Evolutionary conservation across 2,329 filamentous ascomycete genomes (phyloP), one percentile per base, ranked within the genome.

Genomic region (Microcyclospora pomicola): DNA sequence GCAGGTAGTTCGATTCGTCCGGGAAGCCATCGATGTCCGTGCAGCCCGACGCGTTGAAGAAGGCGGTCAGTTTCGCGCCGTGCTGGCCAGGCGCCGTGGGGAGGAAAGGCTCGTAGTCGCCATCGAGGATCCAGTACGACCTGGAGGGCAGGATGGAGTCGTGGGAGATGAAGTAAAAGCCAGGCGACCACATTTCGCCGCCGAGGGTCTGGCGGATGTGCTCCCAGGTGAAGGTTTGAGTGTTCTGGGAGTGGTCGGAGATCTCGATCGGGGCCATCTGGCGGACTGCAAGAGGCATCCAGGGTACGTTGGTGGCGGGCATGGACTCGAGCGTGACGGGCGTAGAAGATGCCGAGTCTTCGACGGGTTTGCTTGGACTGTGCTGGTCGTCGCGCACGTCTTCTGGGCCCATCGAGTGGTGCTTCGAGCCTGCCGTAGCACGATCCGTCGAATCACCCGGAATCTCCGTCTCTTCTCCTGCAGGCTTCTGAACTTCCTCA

Each of bases 21-120:
- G 50, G 50, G 9, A n/a, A n/a, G 30, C 14, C 30, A 9, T 31
- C 30, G 12, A n/a, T 15, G 19, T 24, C 19, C 5, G 19, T 24
- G 19, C 19, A 24, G 30, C 30, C 14, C 4, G 30, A 31, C 1
- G 40, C 47, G 45, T 65, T 65, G 58, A 64, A 65, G 54, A 68
- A 63, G 0, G 63, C 57, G 1, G 60, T 64, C 7, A 68, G 48
- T 42, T 67, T 68, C 4, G 64, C 65, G 24, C 66, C 65, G 39
- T 68, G 63, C 14, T 52, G 31, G 36, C 64, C 62, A 2, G 64
- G 60, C 0, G 34, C n/a, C 2, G 42, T 37, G 0, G 65, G 66
- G 5, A 64, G 49, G 45, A 60, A 66, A 1, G 65, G 64, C 37
- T 69, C 64, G 28, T 49, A 42, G 0, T 42, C 35, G 0, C 44